Base-by-base conservation (phyloP, 129 eudicot species). In the Apium graveolens region DNA sequence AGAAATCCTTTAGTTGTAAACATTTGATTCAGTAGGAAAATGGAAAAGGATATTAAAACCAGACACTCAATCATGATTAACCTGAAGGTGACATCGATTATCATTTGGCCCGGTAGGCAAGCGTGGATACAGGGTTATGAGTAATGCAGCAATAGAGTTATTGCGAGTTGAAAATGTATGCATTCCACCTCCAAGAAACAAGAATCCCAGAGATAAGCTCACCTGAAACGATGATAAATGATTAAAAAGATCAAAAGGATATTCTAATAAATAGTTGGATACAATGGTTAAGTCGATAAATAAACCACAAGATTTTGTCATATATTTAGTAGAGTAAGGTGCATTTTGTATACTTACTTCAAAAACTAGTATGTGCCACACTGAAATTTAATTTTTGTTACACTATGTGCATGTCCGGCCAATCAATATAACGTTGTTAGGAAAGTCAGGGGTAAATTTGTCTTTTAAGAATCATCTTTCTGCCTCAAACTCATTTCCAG, bases 181-280 rank as follows among this genome's bases (percentile, higher is more conserved):
- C 97, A 87, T 95, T 87, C 99, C 99, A 83, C 97, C 99, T 32
- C 97, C 99, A 86, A 95, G 92, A 77, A 90, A 95, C 91, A 95
- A 79, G 89, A 95, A 95, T 80, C 99, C 99, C 81, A 88, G 86
- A 41, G 96, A 96, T 73, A 95, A 85, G 88, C 99, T 95, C 72
- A 91, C 98, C 97, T 95, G 82, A 79, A 84, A 55, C 31, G 35
- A n/a, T 34, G 53, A 29, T 5, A n/a, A 60, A 37, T 62, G 57
- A 41, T 78, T 66, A 43, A 46, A 82, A n/a, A 41, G 65, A 18
- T 49, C 62, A 13, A 72, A 51, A 20, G 7, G 46, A 38, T 78
- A 13, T 43, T n/a, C 26, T 31, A n/a, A 2, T 20, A 20, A 21
- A 37, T 34, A 7, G 20, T 72, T 72, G 31, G 32, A 60, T 34